Base-by-base conservation (phyloP, 768 basidiomycete species). In the Hypsizygus marmoreus region DNA sequence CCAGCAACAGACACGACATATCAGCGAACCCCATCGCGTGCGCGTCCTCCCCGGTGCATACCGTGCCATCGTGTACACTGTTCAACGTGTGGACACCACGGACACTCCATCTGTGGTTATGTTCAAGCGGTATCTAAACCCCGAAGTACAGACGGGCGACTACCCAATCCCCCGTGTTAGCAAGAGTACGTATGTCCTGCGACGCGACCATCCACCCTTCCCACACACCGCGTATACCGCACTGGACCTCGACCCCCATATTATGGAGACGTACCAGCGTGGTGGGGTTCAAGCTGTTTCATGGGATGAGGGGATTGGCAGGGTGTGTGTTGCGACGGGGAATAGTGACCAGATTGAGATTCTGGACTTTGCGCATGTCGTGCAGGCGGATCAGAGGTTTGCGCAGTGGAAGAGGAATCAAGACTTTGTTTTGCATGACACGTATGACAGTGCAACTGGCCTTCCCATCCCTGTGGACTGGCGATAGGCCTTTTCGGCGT, bases 291-390 rank as follows among this genome's bases (percentile, higher is more conserved):
- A 64, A n/a, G 70, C 78, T 13, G 72, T 85, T 25, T 69, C 79
- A 6, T 88, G 81, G 81, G 85, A 88, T 49, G 84, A 87, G 59
- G 68, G 72, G 17, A 79, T 77, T 10, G 84, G 84, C 3, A 70
- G 83, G 29, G 68, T 86, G 11, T 77, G 79, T 53, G 63, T 84
- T 6, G 75, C 76, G 34, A 65, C 70, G 24, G 69, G 69, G 10
- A 54, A 71, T 6, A 72, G 72, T 22, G 43, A 64, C 3, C 48
- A 61, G 11, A 65, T 84, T 32, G 61, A 68, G 24, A 69, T 84
- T 25, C 56, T 78, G 45, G 82, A 84, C 54, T 75, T 78, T 37
- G 74, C 74, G 5, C 47, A 54, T 35, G 52, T 47, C 1, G 50
- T 62, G 9, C 43, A 54, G 10, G 61, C 66, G 25, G 60, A 68